Percentiles rank a stretch among this genome's conserved stretches.
Conservation (phyloP, 179 eudicot genomes). For the Monotropa hypopitys region DNA sequence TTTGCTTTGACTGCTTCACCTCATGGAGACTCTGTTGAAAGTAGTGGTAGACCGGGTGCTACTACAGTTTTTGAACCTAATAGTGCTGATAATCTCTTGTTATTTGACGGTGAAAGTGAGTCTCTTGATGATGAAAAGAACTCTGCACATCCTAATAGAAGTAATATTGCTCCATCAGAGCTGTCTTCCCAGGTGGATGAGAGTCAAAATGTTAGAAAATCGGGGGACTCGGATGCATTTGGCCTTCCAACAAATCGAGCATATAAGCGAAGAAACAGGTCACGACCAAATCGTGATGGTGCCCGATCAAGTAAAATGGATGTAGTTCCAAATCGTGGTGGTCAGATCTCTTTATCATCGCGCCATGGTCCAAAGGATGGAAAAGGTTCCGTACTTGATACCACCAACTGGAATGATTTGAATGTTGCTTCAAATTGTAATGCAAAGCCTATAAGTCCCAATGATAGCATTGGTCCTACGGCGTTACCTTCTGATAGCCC, state of each 20-base stretch:
- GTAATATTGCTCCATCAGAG: constrained; percentile 37
- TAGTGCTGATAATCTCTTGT: constrained; percentile 81
- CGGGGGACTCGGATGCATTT: constrained; percentile 51
- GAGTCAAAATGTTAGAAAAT: constrained; percentile 40
- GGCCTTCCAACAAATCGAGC: constrained; percentile 61
- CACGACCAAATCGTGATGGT: constrained; percentile 66
- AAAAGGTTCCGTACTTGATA: constrained; percentile 15
- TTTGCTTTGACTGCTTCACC: constrained; percentile 82
- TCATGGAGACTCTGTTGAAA: constrained; percentile 92
- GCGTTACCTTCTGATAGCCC: constrained; percentile 28
- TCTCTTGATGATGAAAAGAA: constrained; percentile 38
- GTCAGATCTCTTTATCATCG: constrained; percentile 34
- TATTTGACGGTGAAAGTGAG: constrained; percentile 71
- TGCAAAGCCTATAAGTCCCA: constrained; percentile 19
- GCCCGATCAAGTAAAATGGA: constrained; percentile 55
- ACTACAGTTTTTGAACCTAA: constrained; percentile 56
- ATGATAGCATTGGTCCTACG: constrained; percentile 17
- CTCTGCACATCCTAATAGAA: constrained; percentile 26
- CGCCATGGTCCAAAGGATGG: constrained; percentile 26
- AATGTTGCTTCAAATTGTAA: constrained; percentile 12
- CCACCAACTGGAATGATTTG: constrained; percentile 12
- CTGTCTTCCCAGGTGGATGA: constrained; percentile 49
- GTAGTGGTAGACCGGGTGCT: constrained; percentile 72
- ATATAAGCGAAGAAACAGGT: constrained; percentile 70
- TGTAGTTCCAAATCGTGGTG: constrained; percentile 33